A percentile compares a stretch with the other conserved stretches of the same genome.
phyloP scores from a whole-genome alignment of 495 filamentous ascomycete species.

The Talaromyces liani region DNA sequence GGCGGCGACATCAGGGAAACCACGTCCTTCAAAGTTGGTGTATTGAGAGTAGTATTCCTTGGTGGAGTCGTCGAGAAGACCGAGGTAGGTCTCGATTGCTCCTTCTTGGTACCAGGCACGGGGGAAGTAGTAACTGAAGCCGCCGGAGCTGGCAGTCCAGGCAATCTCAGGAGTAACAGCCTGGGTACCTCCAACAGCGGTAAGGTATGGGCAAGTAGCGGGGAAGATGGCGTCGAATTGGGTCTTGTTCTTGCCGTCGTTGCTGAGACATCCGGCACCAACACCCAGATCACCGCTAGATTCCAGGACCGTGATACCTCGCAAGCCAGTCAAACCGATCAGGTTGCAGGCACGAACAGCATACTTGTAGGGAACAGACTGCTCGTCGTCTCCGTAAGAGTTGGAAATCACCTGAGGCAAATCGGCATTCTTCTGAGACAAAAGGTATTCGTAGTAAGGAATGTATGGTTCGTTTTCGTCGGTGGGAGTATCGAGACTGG shows the following conservation, averaged over 20 bases:
- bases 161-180: constrained; percentile 51
- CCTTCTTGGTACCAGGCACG: constrained; percentile 54
- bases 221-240: constrained; percentile 67
- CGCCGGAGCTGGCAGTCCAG: constrained; percentile 51
- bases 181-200: constrained; percentile 61
- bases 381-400: constrained; percentile 77
- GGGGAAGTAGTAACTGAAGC: constrained; percentile 60
- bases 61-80: constrained; percentile 34
- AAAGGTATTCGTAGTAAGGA: constrained; percentile 57
- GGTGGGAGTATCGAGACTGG: constrained; percentile 50
- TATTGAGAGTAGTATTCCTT: constrained; percentile 32
- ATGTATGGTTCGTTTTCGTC: constrained; percentile 74
- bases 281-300: constrained; percentile 68
- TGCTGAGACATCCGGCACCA: constrained; percentile 56
- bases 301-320: constrained; percentile 64
- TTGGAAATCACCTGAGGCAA: constrained; percentile 72
- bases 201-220: constrained; percentile 65
- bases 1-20: constrained; percentile 66
- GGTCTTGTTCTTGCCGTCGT: constrained; percentile 58
- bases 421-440: constrained; percentile 37
- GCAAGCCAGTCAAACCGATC: constrained; percentile 56
- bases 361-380: constrained; percentile 54
- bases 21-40: constrained; percentile 54
- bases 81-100: constrained; percentile 52
- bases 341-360: constrained; percentile 59